Conservation (phyloP, 2,329 filamentous ascomycete species). For the Blumeria hordei region DNA sequence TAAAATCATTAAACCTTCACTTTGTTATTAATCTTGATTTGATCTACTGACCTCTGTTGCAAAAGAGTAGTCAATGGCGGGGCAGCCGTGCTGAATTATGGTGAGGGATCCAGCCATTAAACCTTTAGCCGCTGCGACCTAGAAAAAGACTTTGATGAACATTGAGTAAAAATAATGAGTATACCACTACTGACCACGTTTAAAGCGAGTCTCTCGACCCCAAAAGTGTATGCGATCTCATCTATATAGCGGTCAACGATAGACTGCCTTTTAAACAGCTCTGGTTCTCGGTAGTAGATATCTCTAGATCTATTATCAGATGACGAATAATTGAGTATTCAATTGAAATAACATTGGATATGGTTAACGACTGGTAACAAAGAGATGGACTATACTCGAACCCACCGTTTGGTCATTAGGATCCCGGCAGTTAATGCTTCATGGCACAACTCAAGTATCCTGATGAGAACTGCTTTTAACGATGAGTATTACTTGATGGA, state of each 20-base stretch:
- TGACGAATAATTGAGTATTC: not conserved
- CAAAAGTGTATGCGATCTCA: conserved; percentile 46
- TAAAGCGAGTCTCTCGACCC: conserved; percentile 34
- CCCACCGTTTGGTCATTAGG: conserved; percentile 36
- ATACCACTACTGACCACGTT: conserved; percentile 32
- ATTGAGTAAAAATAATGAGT: not conserved
- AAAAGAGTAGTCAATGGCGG: conserved; percentile 16
- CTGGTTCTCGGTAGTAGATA: conserved; percentile 55
- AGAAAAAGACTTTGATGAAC: not conserved
- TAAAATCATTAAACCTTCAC: not conserved
- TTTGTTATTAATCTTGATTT: not conserved
- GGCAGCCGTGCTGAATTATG: conserved; percentile 22
- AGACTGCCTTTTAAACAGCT: conserved; percentile 43
- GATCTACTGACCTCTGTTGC: conserved; percentile 17
- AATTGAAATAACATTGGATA: too few species aligned
- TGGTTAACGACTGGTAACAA: not conserved
- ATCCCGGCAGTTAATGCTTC: conserved; percentile 29
- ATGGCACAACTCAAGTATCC: conserved; percentile 33
- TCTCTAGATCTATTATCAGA: conserved; percentile 26
- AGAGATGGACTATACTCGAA: not conserved
- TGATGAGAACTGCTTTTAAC: conserved; percentile 26
- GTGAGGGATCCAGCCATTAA: conserved; percentile 34
- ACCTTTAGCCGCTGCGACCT: conserved; percentile 55
- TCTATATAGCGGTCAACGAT: conserved; percentile 51
- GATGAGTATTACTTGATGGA: not conserved